Conservation (phyloP, 345 rosid species). For the Arabis hirsuta region DNA sequence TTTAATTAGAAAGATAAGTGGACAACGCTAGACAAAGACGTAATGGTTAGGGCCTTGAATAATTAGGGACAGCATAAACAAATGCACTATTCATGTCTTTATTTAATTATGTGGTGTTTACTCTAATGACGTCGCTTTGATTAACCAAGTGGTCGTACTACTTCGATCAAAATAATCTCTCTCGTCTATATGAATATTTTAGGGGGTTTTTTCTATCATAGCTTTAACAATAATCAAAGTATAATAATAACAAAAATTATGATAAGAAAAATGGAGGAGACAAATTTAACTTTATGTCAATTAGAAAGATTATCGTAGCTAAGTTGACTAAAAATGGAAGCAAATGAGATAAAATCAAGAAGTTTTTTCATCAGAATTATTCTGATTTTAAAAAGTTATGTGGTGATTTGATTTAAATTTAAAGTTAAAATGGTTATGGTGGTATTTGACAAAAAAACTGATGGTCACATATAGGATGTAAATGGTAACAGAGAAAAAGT, state of each 20-base stretch:
- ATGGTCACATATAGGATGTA: too few species aligned
- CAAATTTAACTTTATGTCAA: constrained; percentile 29
- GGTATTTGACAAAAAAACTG: background rate
- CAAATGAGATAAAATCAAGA: constrained; percentile 14
- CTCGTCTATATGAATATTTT: background rate
- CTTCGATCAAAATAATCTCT: background rate
- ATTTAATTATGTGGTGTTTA: constrained; percentile 40
- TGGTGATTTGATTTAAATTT: background rate
- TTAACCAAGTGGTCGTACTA: constrained; percentile 27
- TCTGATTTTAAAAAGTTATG: background rate
- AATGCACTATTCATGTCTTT: constrained; percentile 44
- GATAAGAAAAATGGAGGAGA: constrained; percentile 5
- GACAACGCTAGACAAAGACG: constrained; percentile 43
- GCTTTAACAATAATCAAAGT: constrained; percentile 12
- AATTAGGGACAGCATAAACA: constrained; percentile 47
- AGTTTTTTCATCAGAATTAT: too few species aligned
- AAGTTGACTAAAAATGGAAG: constrained; percentile 35
- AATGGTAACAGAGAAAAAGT: too few species aligned
- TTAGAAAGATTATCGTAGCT: constrained; percentile 14
- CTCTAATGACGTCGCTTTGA: constrained; percentile 36
- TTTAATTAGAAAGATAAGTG: constrained; percentile 39
- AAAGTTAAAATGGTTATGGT: background rate
- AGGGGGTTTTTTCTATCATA: background rate
- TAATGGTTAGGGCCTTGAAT: constrained; percentile 34
- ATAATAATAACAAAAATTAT: constrained; percentile 27